Percentiles rank a stretch among this genome's conserved stretches.
Evolutionary conservation across 2,329 filamentous ascomycete species (phyloP).

Genomic region (Clonostachys solani): DNA sequence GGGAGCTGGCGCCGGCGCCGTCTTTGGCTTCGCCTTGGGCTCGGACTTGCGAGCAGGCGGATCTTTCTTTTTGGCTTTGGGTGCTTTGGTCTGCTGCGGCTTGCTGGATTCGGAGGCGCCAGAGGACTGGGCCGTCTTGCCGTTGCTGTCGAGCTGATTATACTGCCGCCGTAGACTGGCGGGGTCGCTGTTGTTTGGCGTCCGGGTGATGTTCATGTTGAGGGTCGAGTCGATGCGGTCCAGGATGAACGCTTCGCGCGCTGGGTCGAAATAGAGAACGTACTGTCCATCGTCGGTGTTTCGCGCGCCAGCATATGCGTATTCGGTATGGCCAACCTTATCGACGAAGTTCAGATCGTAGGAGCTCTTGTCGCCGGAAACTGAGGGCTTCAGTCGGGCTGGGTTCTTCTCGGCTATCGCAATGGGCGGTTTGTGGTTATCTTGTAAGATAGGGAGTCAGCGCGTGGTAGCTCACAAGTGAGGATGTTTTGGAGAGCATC

Average conservation of each 20-base stretch:
- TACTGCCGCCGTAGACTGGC: conserved; percentile 63
- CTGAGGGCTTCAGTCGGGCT: conserved; percentile 46
- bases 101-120: conserved; percentile 10
- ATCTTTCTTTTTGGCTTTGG: conserved; percentile 9
- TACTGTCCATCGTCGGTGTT: conserved; percentile 53
- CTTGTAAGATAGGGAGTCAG: conserved; percentile 23
- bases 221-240: conserved; percentile 79
- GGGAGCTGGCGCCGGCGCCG: conserved; percentile 3
- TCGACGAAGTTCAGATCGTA: conserved; percentile 53
- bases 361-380: conserved; percentile 42
- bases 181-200: conserved; percentile 60
- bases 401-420: conserved; percentile 38
- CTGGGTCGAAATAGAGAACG: conserved; percentile 72
- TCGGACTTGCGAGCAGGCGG: conserved; percentile 12
- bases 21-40: conserved; percentile 4
- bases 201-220: conserved; percentile 78
- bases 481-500: conserved; percentile 9
- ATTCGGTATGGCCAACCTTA: conserved; percentile 41
- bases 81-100: not conserved
- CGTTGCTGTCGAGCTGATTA: conserved; percentile 52
- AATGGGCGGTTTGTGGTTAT: conserved; percentile 58
- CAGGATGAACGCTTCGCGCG: conserved; percentile 72
- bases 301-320: conserved; percentile 57
- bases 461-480: not conserved
- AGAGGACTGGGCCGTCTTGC: conserved; percentile 9